These are phyloP conservation scores for Mortierella sp. DNA, from an alignment of 371 early-diverging fungal genomes.

Conservation along the genomic window DNA sequence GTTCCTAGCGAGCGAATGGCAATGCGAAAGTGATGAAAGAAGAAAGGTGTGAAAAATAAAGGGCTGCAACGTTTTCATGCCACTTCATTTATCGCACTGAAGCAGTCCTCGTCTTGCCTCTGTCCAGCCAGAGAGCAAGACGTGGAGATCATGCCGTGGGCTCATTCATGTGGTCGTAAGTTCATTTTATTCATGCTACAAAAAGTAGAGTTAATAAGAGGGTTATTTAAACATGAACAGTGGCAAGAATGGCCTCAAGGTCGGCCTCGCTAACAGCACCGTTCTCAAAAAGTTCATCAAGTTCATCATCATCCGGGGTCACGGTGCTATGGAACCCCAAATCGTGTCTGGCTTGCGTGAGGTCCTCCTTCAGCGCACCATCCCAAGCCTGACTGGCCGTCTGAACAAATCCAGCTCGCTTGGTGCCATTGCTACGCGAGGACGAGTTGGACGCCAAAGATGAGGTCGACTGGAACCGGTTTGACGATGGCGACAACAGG, in stretches of 20 bases:
- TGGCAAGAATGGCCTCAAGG: conserved; percentile 39
- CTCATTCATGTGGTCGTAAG: not conserved
- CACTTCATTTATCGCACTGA: not conserved
- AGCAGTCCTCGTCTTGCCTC: not conserved
- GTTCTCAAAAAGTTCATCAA: conserved; percentile 48
- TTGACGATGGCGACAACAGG: conserved; percentile 39
- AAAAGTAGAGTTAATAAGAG: not conserved
- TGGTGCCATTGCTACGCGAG: conserved; percentile 4
- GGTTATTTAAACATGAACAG: not conserved
- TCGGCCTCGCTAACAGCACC: conserved; percentile 50
- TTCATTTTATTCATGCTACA: not conserved
- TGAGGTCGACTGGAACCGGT: conserved; percentile 29
- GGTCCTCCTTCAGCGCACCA: conserved; percentile 35
- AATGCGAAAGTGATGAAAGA: not conserved
- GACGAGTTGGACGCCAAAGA: conserved; percentile 16
- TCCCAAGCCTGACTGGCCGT: conserved; percentile 51
- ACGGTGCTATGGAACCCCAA: conserved; percentile 35
- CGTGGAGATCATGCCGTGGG: not conserved
- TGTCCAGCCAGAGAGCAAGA: not conserved
- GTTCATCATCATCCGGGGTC: conserved; percentile 50
- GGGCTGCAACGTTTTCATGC: not conserved
- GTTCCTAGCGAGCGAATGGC: not conserved
- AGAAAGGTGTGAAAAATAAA: not conserved
- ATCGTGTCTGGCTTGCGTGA: conserved; percentile 38
- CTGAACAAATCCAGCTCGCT: conserved; percentile 47